Evolutionary conservation across 2,329 filamentous ascomycete genomes (phyloP).

Genomic region (Falciphora oryzae): DNA sequence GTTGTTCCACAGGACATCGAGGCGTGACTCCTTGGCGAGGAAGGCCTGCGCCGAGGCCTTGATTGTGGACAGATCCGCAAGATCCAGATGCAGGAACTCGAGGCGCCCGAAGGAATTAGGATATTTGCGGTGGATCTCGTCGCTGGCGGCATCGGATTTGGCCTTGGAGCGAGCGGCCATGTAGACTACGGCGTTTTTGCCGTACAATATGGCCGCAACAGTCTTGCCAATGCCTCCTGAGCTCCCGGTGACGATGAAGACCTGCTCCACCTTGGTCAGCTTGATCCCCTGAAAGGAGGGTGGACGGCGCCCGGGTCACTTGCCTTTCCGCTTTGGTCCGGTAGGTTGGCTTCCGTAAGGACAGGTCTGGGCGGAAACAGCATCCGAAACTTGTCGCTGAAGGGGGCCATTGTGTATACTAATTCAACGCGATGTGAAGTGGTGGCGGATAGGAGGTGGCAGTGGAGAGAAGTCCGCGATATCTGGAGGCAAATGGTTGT

Average conservation of each 20-base stretch:
- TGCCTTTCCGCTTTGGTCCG: background rate
- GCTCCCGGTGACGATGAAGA: slow-evolving; percentile 38
- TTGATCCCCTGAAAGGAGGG: background rate
- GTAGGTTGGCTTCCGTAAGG: slow-evolving; percentile 1
- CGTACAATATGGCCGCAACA: slow-evolving; percentile 43
- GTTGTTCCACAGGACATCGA: slow-evolving; percentile 33
- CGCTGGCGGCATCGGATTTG: slow-evolving; percentile 35
- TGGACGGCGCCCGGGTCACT: background rate
- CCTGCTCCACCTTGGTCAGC: slow-evolving; percentile 8
- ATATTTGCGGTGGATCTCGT: slow-evolving; percentile 26
- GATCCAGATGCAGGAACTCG: slow-evolving; percentile 35
- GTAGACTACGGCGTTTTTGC: slow-evolving; percentile 43
- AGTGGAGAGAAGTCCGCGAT: no score
- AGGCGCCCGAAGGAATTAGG: slow-evolving; percentile 27
- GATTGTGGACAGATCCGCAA: slow-evolving; percentile 24
- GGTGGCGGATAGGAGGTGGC: no score
- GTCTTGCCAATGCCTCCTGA: slow-evolving; percentile 36
- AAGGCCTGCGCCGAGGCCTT: slow-evolving; percentile 24
- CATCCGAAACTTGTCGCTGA: background rate
- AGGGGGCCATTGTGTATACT: background rate
- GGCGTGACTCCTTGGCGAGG: slow-evolving; percentile 21
- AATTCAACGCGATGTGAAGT: no score
- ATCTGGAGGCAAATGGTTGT: background rate
- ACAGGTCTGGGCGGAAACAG: background rate
- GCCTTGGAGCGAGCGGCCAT: slow-evolving; percentile 37